These are phyloP conservation scores for Eucalyptus curtisii DNA, from an alignment of 345 rosid genomes.

Conservation along the genomic window DNA sequence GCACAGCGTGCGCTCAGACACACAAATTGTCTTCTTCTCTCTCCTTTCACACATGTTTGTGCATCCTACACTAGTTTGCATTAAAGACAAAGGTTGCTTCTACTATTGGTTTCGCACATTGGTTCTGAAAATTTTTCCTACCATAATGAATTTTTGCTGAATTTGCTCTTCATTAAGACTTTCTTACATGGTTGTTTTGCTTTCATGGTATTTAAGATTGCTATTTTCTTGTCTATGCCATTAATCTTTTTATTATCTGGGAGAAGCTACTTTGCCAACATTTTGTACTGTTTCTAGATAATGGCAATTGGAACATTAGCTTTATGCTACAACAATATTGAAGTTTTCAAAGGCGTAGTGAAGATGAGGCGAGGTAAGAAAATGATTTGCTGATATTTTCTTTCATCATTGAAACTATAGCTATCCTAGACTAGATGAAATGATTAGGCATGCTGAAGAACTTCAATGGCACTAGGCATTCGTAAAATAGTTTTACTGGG, in stretches of 20 bases:
- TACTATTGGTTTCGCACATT: background rate
- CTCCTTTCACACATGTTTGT: background rate
- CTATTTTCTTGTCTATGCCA: background rate
- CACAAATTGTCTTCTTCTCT: background rate
- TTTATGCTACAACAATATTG: conserved; percentile 76
- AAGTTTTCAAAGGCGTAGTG: conserved; percentile 92
- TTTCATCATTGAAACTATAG: background rate
- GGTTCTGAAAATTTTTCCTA: background rate
- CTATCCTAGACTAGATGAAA: background rate
- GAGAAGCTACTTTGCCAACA: conserved; percentile 1
- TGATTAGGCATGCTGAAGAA: background rate
- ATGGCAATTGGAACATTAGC: conserved; percentile 98
- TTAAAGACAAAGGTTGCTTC: background rate
- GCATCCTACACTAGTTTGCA: background rate
- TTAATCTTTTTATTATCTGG: background rate
- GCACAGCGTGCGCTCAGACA: background rate
- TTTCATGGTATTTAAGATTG: background rate
- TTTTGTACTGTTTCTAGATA: conserved; percentile 38
- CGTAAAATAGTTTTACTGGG: background rate
- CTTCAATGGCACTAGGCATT: background rate
- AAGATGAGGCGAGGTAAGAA: conserved; percentile 95
- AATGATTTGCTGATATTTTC: background rate
- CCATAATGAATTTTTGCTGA: background rate
- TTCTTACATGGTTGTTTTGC: background rate
- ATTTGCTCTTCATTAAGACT: background rate